Percentiles rank a stretch among this genome's conserved stretches.
phyloP scores from a whole-genome alignment of 495 filamentous ascomycete genomes.

The Pyrenula massariospora region DNA sequence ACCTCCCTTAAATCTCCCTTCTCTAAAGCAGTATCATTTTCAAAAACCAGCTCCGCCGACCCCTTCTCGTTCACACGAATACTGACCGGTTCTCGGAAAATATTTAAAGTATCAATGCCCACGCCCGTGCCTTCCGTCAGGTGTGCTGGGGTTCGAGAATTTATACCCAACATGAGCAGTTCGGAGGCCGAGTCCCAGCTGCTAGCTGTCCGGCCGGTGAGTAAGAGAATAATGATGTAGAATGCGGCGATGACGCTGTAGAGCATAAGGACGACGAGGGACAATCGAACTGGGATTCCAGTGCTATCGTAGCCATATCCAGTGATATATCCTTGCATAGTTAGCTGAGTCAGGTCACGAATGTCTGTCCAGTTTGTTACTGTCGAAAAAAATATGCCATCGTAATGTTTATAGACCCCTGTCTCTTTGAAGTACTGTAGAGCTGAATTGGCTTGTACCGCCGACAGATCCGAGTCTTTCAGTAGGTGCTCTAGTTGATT shows the following conservation, averaged over 20 bases:
- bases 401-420: background rate
- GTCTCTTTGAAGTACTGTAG: background rate
- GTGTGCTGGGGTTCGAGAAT: background rate
- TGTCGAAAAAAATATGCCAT: background rate
- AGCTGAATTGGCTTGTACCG: background rate
- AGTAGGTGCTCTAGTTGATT: background rate
- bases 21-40: background rate
- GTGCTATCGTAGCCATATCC: background rate
- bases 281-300: background rate
- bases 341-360: background rate
- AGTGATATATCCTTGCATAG: background rate
- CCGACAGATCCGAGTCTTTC: background rate
- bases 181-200: constrained; percentile 1
- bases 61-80: background rate
- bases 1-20: background rate
- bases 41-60: constrained; percentile 1
- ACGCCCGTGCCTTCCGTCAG: background rate
- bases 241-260: background rate
- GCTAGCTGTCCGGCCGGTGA: background rate
- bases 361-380: background rate
- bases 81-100: background rate
- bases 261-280: background rate
- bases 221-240: background rate
- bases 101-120: background rate
- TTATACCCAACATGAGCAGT: background rate